Evolutionary conservation across 2,329 filamentous ascomycete genomes (phyloP), one percentile per base, ranked within the genome.

Genomic region (Aspergillus unguis): DNA sequence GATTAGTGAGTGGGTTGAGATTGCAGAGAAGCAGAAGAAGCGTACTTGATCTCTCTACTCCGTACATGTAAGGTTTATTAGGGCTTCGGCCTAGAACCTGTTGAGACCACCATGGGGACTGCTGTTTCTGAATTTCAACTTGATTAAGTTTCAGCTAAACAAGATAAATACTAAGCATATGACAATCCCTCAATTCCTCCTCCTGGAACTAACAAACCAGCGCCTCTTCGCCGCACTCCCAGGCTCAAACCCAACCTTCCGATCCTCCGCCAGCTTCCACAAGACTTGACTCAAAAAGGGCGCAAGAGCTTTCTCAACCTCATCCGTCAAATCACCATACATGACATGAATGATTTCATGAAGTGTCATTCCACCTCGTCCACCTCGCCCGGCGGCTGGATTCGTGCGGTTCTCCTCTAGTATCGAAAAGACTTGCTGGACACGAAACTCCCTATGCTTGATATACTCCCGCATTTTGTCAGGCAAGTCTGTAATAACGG

Each of bases 201-300:
- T 27, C 23, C 44, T 35, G 27, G 35, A 36, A 38, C 47, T 42
- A 8, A 50, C 47, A 37, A 44, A 50, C 47, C 47, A 76, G 74
- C 75, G 77, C 53, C 62, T 70, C 61, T 70, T 75, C 38, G 58
- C 55, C 0, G 70, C 69, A 4, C 49, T 60, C 29, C 63, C 60
- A 1, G 74, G 44, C 48, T 73, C 58, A 59, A 78, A 77, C 0
- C 56, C 75, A 5, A 78, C 75, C 44, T 61, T 71, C 0, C 68
- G 63, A 58, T 78, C 75, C 43, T 70, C 74, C 0, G 74, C 72
- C 44, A 79, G 55, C 58, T 78, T 78, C 36, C 66, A 44, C 31
- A 78, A 51, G 0, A 76, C 65, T 60, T 78, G 72, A 1, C 67
- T 63, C 23, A 70, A 68, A 43, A 76, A 75, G 0, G 76, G 76